Evolutionary conservation across 805 yeast species (phyloP), one percentile per base, ranked within the genome.

Genomic region (Suhomyces xylopsoci): DNA sequence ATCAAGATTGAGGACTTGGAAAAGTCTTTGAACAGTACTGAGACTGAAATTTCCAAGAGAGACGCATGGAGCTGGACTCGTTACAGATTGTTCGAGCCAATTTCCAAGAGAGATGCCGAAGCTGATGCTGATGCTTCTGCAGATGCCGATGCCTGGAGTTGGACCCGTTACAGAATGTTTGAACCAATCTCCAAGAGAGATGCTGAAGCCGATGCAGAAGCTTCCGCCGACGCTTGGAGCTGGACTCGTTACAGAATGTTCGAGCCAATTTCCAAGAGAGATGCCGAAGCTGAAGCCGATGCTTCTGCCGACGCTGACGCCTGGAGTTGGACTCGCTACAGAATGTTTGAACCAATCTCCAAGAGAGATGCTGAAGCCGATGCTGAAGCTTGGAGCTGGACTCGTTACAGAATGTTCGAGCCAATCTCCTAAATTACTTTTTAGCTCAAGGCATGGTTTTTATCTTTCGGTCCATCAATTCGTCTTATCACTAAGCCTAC

Each of bases 211-310:
- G 25, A n/a, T n/a, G n/a, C n/a, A n/a, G n/a, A n/a, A n/a, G n/a
- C 55, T 26, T 53, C 49, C 9, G 53, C 56, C 8, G 45, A 47
- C 1, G 50, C 50, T 14, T 28, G 40, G 38, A 34, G 28, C 36
- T 50, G 48, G 49, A 44, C 40, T 14, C 28, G 20, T 42, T 51
- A 47, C 40, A 28, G 51, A 12, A 17, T 44, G 10, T 53, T 51
- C 12, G 51, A 53, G 30, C 59, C 59, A n/a, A 48, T 55, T 25
- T 25, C 40, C 42, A 58, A 58, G 57, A 54, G 61, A 53, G 58
- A 54, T 17, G 57, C 50, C 30, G 43, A 53, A 24, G 57, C 55
- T 34, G 54, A 51, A 5, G 57, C 55, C 30, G 54, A 51, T 8
- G 30, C 30, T 28, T 28, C 30, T 10, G 30, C 30, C 7, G 48